Conservation (phyloP, 208 protist species). For the Lotmaria passim region DNA sequence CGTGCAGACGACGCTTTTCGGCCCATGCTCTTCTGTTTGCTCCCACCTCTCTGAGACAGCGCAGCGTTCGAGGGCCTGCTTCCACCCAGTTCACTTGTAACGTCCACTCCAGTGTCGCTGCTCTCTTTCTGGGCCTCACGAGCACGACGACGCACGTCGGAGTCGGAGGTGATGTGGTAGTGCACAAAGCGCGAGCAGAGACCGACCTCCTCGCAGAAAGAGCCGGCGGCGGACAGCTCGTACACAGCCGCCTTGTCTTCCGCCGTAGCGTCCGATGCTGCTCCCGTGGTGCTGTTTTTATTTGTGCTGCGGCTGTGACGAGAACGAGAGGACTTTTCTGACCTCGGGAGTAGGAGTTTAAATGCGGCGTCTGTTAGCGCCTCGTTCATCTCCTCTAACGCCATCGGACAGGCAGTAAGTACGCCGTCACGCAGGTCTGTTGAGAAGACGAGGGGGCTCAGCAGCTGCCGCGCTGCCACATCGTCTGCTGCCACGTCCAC, state of each 20-base stretch:
- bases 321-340: not conserved
- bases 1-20: not conserved
- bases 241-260: not conserved
- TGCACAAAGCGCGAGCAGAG: conserved; percentile 30
- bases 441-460: conserved; percentile 7
- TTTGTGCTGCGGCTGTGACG: not conserved
- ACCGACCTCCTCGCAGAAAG: conserved; percentile 34
- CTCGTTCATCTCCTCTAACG: conserved; percentile 31
- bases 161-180: conserved; percentile 32
- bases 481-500: not conserved
- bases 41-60: not conserved
- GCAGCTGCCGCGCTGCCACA: conserved; percentile 8
- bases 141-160: conserved; percentile 10
- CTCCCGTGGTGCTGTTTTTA: not conserved
- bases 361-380: conserved; percentile 23
- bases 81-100: not conserved
- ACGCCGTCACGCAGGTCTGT: conserved; percentile 21
- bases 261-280: not conserved
- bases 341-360: conserved; percentile 11
- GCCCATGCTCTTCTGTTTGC: not conserved
- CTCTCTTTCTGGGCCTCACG: not conserved
- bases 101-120: not conserved
- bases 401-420: conserved; percentile 13
- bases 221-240: conserved; percentile 20
- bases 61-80: not conserved